These are phyloP conservation scores for Penicillium sp. DNA, from an alignment of 2,329 filamentous ascomycete genomes.

Conservation along the genomic window DNA sequence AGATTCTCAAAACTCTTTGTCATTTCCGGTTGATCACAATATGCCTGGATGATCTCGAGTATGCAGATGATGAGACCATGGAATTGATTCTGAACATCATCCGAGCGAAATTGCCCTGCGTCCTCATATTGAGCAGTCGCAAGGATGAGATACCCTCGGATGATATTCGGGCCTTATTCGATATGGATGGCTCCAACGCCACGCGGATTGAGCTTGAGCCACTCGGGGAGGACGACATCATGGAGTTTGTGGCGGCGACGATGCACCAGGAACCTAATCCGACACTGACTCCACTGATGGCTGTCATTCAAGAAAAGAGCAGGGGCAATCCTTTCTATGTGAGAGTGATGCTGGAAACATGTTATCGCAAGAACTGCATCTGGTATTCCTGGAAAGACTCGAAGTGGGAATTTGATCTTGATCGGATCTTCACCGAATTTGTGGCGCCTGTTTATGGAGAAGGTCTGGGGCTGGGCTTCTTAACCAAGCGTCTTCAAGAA, in stretches of 20 bases:
- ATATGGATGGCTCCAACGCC: slow-evolving; percentile 53
- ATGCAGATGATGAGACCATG: slow-evolving; percentile 81
- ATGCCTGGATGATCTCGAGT: slow-evolving; percentile 85
- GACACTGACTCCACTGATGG: slow-evolving; percentile 72
- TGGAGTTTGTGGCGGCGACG: slow-evolving; percentile 77
- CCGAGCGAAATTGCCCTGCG: slow-evolving; percentile 72
- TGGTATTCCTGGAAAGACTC: slow-evolving; percentile 86
- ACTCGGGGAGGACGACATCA: slow-evolving; percentile 74
- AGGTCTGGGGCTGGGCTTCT: slow-evolving; percentile 77
- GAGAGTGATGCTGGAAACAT: slow-evolving; percentile 83
- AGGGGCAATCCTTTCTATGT: slow-evolving; percentile 88
- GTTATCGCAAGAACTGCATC: slow-evolving; percentile 80
- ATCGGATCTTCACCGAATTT: slow-evolving; percentile 82
- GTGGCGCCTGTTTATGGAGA: slow-evolving; percentile 74
- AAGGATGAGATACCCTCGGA: slow-evolving; percentile 62
- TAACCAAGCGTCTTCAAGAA: slow-evolving; percentile 73
- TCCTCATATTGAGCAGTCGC: slow-evolving; percentile 74
- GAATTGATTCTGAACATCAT: slow-evolving; percentile 82
- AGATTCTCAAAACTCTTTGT: slow-evolving; percentile 78
- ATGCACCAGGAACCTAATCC: slow-evolving; percentile 68
- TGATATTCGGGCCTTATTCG: slow-evolving; percentile 40
- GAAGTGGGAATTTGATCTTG: slow-evolving; percentile 80
- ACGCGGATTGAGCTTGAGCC: slow-evolving; percentile 72
- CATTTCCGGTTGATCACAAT: slow-evolving; percentile 84
- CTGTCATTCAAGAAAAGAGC: slow-evolving; percentile 86